Base-by-base conservation (phyloP, 2,329 filamentous ascomycete genomes). In the Aspergillus cejpii region DNA sequence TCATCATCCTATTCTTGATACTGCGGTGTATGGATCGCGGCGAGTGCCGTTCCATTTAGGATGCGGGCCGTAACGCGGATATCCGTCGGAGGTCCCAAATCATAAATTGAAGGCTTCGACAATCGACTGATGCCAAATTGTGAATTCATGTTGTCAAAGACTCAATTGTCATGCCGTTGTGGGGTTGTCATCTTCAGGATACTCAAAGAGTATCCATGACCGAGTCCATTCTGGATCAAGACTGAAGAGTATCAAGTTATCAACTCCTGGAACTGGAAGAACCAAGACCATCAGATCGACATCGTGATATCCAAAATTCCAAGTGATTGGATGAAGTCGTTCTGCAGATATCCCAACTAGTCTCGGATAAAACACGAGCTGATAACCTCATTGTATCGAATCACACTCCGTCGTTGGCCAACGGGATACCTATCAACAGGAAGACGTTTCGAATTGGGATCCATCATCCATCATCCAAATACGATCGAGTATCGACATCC, bases 21-120 rank as follows among this genome's bases (percentile, higher is more conserved):
- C n/a, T n/a, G n/a, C n/a, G n/a, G n/a, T n/a, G n/a, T n/a, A n/a
- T n/a, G n/a, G n/a, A n/a, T n/a, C n/a, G n/a, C n/a, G n/a, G 42
- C 49, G 62, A 39, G 48, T 44, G 43, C 50, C 48, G 41, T 56
- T 52, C 41, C 53, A 58, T 40, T 64, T 12, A 50, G 48, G 39
- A 57, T 62, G 11, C 42, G 60, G 47, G 57, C 58, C 10, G 54
- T 57, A 6, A 40, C 63, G 21, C 7, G 55, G 60, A 53, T 56
- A 54, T 53, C 61, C 57, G 60, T 52, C 56, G 48, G 58, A 42
- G 27, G 21, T 20, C 26, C 36, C 27, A 19, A 37, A 11, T 15
- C 20, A 20, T n/a, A n/a, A n/a, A n/a, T n/a, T n/a, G n/a, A n/a
- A n/a, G n/a, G n/a, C n/a, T n/a, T n/a, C n/a, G n/a, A n/a, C n/a